Evolutionary conservation across 1,284 basidiomycete genomes (phyloP).

Genomic region (Amylostereum chailletii): DNA sequence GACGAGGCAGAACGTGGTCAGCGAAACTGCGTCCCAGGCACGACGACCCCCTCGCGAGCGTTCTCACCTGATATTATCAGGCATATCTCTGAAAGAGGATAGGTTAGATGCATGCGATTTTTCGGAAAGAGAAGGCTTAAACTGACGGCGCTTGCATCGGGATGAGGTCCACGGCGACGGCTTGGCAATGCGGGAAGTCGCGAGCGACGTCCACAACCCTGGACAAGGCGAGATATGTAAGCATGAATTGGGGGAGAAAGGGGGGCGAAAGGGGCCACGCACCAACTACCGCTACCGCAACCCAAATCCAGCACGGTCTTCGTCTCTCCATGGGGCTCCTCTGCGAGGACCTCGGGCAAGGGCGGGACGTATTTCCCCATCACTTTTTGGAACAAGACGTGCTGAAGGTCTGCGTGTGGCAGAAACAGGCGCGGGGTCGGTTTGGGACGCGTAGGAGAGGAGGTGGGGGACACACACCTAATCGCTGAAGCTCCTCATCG

Average conservation of each 20-base stretch:
- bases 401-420: conserved; percentile 47
- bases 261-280: conserved; percentile 10
- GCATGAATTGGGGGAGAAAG: too few relatives aligned
- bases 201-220: conserved; percentile 70
- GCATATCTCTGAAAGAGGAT: conserved; percentile 40
- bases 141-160: conserved; percentile 64
- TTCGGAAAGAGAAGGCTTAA: conserved; percentile 2
- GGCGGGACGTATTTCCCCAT: conserved; percentile 60
- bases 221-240: not conserved
- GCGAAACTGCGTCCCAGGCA: too few relatives aligned
- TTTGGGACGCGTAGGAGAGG: not conserved
- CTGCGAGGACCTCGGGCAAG: conserved; percentile 45
- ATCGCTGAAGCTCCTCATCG: conserved; percentile 60
- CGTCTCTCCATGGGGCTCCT: conserved; percentile 44
- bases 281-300: conserved; percentile 74
- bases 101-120: conserved; percentile 5
- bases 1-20: conserved; percentile 5
- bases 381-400: conserved; percentile 50
- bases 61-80: conserved; percentile 57
- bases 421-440: not conserved
- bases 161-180: conserved; percentile 69
- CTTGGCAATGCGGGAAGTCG: conserved; percentile 60
- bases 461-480: conserved; percentile 32
- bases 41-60: not conserved
- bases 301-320: conserved; percentile 69